Conservation (phyloP, 2,329 filamentous ascomycete genomes). For the Ambrosiella beaveri region DNA sequence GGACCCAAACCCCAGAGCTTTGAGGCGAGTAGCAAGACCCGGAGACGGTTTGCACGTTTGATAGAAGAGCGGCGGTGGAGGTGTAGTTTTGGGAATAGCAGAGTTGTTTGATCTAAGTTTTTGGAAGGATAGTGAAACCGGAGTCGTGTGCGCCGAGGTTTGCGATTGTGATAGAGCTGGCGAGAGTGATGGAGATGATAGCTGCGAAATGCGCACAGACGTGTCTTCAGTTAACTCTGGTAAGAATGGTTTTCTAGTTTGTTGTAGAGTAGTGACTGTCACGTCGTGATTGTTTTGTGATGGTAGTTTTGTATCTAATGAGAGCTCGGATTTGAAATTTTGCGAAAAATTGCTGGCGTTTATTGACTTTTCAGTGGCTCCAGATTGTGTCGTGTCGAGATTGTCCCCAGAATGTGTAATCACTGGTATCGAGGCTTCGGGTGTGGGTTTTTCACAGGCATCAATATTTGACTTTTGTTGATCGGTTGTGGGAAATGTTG, state of each 20-base stretch:
- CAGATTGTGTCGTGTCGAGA: neutral
- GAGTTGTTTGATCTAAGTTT: conserved; percentile 16
- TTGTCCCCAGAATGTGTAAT: conserved; percentile 1
- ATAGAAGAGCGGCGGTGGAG: conserved; percentile 16
- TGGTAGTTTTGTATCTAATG: neutral
- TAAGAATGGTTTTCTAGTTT: neutral
- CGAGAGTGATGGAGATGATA: conserved; percentile 8
- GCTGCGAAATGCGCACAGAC: conserved; percentile 8
- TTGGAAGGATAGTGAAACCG: conserved; percentile 14
- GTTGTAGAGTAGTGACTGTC: neutral
- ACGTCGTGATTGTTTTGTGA: neutral
- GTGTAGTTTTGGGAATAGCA: conserved; percentile 16
- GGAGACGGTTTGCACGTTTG: conserved; percentile 42
- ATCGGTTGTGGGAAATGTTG: neutral
- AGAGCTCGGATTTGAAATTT: neutral
- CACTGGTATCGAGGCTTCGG: neutral
- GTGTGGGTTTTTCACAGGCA: neutral
- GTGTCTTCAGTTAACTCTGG: neutral
- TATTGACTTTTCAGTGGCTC: neutral
- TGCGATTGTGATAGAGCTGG: conserved; percentile 9
- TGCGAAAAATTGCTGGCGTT: neutral
- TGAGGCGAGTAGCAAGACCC: conserved; percentile 46
- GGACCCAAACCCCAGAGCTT: conserved; percentile 43
- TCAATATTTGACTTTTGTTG: neutral
- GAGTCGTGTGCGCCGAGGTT: neutral